phyloP scores from a whole-genome alignment of 495 filamentous ascomycete genomes.

The Xylaria scruposa region DNA sequence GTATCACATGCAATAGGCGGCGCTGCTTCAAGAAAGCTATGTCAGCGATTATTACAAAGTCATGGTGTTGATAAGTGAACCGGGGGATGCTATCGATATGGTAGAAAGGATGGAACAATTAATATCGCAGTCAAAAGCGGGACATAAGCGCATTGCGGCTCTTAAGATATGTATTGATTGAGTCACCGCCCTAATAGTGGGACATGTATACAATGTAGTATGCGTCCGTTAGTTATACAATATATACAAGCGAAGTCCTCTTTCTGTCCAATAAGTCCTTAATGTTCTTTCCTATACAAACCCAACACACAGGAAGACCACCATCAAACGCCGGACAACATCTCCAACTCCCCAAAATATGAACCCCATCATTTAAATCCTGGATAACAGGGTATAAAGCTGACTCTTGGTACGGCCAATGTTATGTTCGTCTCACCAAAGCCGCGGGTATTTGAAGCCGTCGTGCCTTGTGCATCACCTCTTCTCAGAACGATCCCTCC shows the following conservation, averaged over 20 bases:
- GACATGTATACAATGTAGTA: slow-evolving; percentile 16
- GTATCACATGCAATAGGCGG: not conserved
- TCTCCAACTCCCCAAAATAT: slow-evolving; percentile 23
- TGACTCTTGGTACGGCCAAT: not conserved
- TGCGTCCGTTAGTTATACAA: slow-evolving; percentile 20
- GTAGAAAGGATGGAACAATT: too few species aligned
- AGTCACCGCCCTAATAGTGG: not conserved
- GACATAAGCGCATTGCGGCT: not conserved
- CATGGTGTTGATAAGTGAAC: too few species aligned
- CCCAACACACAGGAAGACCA: slow-evolving; percentile 18
- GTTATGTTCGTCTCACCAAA: slow-evolving; percentile 8
- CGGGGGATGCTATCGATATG: too few species aligned
- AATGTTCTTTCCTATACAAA: slow-evolving; percentile 11
- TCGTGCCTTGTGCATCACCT: slow-evolving; percentile 14
- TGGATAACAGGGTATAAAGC: slow-evolving; percentile 12
- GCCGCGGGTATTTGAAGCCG: not conserved
- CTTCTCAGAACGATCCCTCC: not conserved
- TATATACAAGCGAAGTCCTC: slow-evolving; percentile 25
- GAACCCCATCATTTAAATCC: slow-evolving; percentile 5
- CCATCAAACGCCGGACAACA: slow-evolving; percentile 18
- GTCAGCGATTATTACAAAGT: not conserved
- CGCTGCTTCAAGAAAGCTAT: not conserved
- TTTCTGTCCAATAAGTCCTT: not conserved
- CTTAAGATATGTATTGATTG: not conserved
- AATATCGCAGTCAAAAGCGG: too few species aligned